Evolutionary conservation across 345 rosid genomes (phyloP), one percentile per base, ranked within the genome.

Genomic region (Boechera divaricarpa): DNA sequence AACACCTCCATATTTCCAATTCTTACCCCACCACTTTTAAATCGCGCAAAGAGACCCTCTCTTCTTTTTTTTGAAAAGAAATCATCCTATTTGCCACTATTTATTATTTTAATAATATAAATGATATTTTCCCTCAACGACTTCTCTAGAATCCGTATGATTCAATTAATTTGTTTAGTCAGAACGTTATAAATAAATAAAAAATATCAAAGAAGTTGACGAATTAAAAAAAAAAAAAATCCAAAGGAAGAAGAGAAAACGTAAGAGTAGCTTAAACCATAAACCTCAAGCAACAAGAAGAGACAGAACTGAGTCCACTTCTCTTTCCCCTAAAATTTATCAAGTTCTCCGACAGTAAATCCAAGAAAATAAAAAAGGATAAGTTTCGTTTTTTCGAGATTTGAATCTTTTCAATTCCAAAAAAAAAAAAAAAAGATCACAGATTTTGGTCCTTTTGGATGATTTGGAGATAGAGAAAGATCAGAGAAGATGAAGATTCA

Each of bases 401-500:
- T 76, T 42, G 42, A 39, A 60, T 60, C 31, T 15, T 66, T 45
- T 35, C 42, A 32, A 5, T 7, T 2, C 36, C 24, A 21, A 33
- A 33, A 33, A 33, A 35, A 9, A 59, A 15, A 8, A 6, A 59
- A 15, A 26, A 7, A 9, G 62, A 35, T 12, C 6, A 12, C 13
- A 51, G 48, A 4, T 56, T 45, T 11, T 18, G 32, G 0, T 54
- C 33, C 11, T 6, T 49, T 16, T 58, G 53, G 53, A 77, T 75
- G 79, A 36, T 3, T 48, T 53, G 12, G 21, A 62, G 74, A 29
- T 68, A 15, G 24, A 21, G 48, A 31, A n/a, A 9, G 49, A 45
- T 48, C 48, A 4, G 54, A 61, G 56, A 41, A 2, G 69, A 94
- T 94, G 98, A 95, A 90, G 93, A 92, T 95, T 55, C 97, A 92